Conservation (phyloP, 177 flowering plant genomes). For the Vitis hybrid region DNA sequence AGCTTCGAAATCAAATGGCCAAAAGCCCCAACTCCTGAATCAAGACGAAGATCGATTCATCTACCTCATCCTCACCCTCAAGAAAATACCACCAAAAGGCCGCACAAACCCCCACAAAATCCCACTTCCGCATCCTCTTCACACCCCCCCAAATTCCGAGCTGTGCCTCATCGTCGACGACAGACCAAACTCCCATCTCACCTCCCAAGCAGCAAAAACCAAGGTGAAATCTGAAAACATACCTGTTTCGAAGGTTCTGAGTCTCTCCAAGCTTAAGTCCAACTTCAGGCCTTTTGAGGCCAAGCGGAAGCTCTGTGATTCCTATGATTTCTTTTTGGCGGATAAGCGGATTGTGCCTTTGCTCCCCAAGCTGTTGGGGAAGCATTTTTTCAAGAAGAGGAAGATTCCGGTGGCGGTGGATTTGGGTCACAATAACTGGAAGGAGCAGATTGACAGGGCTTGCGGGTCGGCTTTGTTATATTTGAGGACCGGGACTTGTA, state of each 20-base stretch:
- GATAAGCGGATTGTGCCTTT: conserved; percentile 55
- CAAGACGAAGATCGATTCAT: conserved; percentile 67
- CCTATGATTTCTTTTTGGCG: conserved; percentile 73
- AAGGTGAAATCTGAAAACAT: conserved; percentile 52
- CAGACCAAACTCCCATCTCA: conserved; percentile 37
- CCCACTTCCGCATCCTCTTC: conserved; percentile 60
- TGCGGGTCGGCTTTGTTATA: conserved; percentile 57
- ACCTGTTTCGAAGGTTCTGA: conserved; percentile 60
- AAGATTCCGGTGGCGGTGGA: conserved; percentile 80
- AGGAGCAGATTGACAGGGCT: conserved; percentile 58
- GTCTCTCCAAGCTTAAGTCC: conserved; percentile 61
- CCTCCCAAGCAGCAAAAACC: conserved; percentile 42
- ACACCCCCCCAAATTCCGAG: conserved; percentile 28
- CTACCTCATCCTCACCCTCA: conserved; percentile 68
- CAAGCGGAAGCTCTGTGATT: conserved; percentile 66
- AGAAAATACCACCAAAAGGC: conserved; percentile 55
- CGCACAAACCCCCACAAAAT: conserved; percentile 61
- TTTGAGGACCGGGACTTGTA: conserved; percentile 77
- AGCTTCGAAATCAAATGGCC: conserved; percentile 25
- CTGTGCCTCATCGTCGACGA: conserved; percentile 78
- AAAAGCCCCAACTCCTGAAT: conserved; percentile 58
- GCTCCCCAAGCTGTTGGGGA: conserved; percentile 69
- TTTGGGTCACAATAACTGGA: conserved; percentile 68
- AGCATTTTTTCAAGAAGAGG: conserved; percentile 85
- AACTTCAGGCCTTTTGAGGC: conserved; percentile 70